These are phyloP conservation scores for Lavandula angustifolia DNA, from an alignment of 257 asterid genomes.

Conservation along the genomic window DNA sequence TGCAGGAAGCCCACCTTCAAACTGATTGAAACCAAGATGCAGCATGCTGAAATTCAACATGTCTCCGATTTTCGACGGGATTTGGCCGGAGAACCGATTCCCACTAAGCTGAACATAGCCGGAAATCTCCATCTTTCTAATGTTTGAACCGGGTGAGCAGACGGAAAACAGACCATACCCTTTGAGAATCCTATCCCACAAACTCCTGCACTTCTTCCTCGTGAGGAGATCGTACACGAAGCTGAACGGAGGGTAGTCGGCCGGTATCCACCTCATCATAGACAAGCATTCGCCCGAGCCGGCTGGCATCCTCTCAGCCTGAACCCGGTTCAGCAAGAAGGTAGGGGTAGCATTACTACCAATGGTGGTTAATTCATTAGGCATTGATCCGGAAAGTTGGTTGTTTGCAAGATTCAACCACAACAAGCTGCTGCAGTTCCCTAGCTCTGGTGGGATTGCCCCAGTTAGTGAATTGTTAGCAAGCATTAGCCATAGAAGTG, in stretches of 20 bases:
- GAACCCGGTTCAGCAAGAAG: constrained; percentile 53
- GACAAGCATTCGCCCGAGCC: constrained; percentile 84
- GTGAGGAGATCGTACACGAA: constrained; percentile 69
- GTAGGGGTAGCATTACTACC: constrained; percentile 61
- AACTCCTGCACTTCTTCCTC: constrained; percentile 59
- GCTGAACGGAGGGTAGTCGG: constrained; percentile 81
- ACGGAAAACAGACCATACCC: constrained; percentile 79
- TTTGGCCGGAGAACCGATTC: constrained; percentile 59
- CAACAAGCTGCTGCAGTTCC: constrained; percentile 76
- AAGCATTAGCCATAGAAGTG: constrained; percentile 86
- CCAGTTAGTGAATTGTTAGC: constrained; percentile 70
- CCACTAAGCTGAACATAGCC: constrained; percentile 84
- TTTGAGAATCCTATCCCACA: constrained; percentile 76
- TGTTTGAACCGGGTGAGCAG: constrained; percentile 61
- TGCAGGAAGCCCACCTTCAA: constrained; percentile 59
- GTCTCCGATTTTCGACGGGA: constrained; percentile 70
- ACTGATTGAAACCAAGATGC: constrained; percentile 63
- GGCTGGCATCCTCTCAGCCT: constrained; percentile 39
- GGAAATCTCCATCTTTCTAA: constrained; percentile 49
- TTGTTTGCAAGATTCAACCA: constrained; percentile 86
- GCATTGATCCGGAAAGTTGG: constrained; percentile 57
- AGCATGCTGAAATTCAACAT: constrained; percentile 74
- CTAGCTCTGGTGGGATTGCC: constrained; percentile 68
- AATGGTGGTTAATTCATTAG: constrained; percentile 50
- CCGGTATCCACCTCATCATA: constrained; percentile 95